Conservation (phyloP, 2,329 filamentous ascomycete species). For the Microdochium bolleyi region DNA sequence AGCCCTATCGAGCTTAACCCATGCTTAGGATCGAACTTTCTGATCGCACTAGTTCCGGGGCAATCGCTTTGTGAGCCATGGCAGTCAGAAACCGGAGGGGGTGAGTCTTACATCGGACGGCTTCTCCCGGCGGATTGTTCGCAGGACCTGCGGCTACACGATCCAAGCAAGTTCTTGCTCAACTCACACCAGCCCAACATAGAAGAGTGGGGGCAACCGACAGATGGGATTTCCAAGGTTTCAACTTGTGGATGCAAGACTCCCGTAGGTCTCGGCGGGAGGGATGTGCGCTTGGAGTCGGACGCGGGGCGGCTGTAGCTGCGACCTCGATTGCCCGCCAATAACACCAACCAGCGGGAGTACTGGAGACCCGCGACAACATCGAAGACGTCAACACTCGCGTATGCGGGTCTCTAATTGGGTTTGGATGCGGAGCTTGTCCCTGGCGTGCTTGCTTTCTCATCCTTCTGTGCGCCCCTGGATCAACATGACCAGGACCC, state of each 20-base stretch:
- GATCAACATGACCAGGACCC: too few relatives aligned
- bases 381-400: constrained; percentile 8
- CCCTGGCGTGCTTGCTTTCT: too few relatives aligned
- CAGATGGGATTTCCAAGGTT: neutral
- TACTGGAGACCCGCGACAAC: neutral
- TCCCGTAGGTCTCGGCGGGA: neutral
- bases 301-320: neutral
- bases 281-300: neutral
- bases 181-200: too few relatives aligned
- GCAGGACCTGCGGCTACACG: too few relatives aligned
- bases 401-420: neutral
- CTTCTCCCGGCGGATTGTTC: neutral
- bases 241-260: too few relatives aligned
- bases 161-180: neutral
- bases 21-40: neutral
- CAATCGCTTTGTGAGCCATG: neutral
- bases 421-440: too few relatives aligned
- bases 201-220: neutral
- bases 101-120: neutral
- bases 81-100: neutral
- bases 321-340: neutral
- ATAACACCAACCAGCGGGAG: neutral
- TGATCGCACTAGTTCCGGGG: neutral
- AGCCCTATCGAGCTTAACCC: neutral
- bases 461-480: too few relatives aligned